These are phyloP conservation scores for Colletotrichum nymphaeae DNA, from an alignment of 2,329 filamentous ascomycete species.

Conservation along the genomic window DNA sequence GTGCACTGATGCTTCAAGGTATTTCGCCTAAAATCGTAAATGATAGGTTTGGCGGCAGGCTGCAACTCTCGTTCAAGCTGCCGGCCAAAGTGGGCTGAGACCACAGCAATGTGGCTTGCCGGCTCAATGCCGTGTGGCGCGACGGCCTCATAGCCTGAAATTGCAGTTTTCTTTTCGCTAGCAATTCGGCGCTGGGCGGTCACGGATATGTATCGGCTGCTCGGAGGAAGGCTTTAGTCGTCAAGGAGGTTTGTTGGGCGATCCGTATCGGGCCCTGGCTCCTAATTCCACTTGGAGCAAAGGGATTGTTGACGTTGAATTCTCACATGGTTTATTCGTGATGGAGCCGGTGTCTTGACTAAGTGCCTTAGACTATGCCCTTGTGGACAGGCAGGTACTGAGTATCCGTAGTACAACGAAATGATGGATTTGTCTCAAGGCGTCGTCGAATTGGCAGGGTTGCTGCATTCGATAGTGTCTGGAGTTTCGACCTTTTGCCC, in stretches of 20 bases:
- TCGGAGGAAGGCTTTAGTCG: neutral
- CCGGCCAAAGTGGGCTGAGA: neutral
- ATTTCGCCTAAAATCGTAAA: neutral
- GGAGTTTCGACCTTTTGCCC: conserved; percentile 5
- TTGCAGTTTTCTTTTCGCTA: conserved; percentile 3
- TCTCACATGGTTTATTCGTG: neutral
- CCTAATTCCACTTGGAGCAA: conserved; percentile 4
- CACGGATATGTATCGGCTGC: conserved; percentile 1
- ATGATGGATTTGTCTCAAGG: neutral
- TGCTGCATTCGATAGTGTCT: conserved; percentile 14
- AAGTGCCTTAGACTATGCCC: too few relatives aligned
- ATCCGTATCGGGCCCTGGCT: conserved; percentile 8
- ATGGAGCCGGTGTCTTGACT: too few relatives aligned
- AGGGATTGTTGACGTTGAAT: conserved; percentile 4
- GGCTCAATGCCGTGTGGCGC: conserved; percentile 5
- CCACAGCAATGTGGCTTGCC: neutral
- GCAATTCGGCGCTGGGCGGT: neutral
- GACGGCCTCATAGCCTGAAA: neutral
- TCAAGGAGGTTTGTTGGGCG: neutral
- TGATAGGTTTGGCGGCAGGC: neutral
- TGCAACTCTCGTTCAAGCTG: neutral
- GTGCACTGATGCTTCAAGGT: neutral
- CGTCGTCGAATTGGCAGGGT: conserved; percentile 9
- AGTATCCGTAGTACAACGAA: neutral
- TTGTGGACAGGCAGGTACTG: neutral